phyloP scores from a whole-genome alignment of 345 rosid genomes.

The Euphorbia pulcherrima region DNA sequence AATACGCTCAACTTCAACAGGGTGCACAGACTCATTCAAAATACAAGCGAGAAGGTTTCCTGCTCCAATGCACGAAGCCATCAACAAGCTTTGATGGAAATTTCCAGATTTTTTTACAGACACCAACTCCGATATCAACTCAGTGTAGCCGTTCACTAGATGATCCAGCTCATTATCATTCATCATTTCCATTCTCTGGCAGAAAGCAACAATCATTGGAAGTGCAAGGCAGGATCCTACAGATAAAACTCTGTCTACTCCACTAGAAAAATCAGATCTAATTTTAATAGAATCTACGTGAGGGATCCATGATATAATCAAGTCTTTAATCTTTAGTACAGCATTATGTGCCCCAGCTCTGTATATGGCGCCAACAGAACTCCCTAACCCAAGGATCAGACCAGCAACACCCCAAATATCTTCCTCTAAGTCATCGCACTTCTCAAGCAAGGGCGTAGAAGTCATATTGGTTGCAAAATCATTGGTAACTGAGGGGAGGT shows the following conservation, averaged over 20 bases:
- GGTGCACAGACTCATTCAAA: slow-evolving; percentile 65
- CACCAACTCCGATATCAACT: slow-evolving; percentile 63
- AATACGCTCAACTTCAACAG: slow-evolving; percentile 49
- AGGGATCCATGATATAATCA: slow-evolving; percentile 78
- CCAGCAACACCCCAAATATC: slow-evolving; percentile 94
- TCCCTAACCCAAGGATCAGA: slow-evolving; percentile 79
- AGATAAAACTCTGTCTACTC: slow-evolving; percentile 47
- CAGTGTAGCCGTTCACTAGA: slow-evolving; percentile 51
- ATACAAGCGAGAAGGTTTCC: slow-evolving; percentile 71
- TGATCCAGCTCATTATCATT: slow-evolving; percentile 49
- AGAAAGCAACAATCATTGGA: slow-evolving; percentile 67
- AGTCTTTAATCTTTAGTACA: slow-evolving; percentile 58
- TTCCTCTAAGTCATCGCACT: slow-evolving; percentile 60
- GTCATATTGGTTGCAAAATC: slow-evolving; percentile 26
- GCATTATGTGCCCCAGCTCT: slow-evolving; percentile 71
- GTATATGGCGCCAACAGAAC: slow-evolving; percentile 63
- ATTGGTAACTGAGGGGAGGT: slow-evolving; percentile 36
- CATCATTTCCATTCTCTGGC: slow-evolving; percentile 72
- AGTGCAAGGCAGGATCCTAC: slow-evolving; percentile 80
- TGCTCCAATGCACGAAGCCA: slow-evolving; percentile 76
- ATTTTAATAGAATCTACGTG: slow-evolving; percentile 37
- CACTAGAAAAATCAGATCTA: slow-evolving; percentile 34
- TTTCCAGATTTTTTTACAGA: slow-evolving; percentile 53
- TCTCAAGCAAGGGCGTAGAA: slow-evolving; percentile 40
- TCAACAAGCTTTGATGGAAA: slow-evolving; percentile 64